Base-by-base conservation (phyloP, 108 stramenopile genomes). In the Nitzschia sp. region DNA sequence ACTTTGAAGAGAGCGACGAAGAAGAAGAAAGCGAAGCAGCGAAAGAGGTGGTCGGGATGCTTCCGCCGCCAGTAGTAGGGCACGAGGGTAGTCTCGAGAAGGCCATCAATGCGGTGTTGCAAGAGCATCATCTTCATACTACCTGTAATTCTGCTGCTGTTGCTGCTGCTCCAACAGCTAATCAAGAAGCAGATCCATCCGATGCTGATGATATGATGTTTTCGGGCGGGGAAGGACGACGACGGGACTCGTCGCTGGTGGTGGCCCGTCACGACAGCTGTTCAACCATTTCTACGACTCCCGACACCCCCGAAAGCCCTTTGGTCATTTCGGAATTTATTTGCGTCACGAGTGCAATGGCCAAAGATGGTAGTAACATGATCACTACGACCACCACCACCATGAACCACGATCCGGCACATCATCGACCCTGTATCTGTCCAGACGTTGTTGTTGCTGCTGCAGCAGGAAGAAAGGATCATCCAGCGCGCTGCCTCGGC, bases 321-420 rank as follows among this genome's bases (percentile, higher is more conserved):
- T 41, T 41, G 38, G 38, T 41, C 38, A 41, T 41, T 41, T 41
- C 38, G 11, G 38, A 41, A 13, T 41, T 41, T 41, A 6, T 41
- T 6, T n/a, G n/a, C n/a, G n/a, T n/a, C n/a, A n/a, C n/a, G n/a
- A n/a, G n/a, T n/a, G n/a, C n/a, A n/a, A n/a, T n/a, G n/a, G n/a
- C n/a, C n/a, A n/a, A n/a, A n/a, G 38, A 11, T 6, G 38, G 38
- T 6, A 41, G 11, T 13, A 41, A 41, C 38, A 19, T n/a, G 11
- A 52, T 22, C 15, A 52, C 50, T 52, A 52, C 50, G 17, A 52
- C 50, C 50, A 52, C 50, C 50, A 52, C 50, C 22, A 52, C 50
- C 50, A 52, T 5, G 16, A 21, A 17, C n/a, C n/a, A n/a, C n/a
- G n/a, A n/a, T n/a, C 50, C 50, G 17, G 19, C n/a, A 5, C 50